Evolutionary conservation across 768 basidiomycete genomes (phyloP).

Genomic region (Candolleomyces eurysporus): DNA sequence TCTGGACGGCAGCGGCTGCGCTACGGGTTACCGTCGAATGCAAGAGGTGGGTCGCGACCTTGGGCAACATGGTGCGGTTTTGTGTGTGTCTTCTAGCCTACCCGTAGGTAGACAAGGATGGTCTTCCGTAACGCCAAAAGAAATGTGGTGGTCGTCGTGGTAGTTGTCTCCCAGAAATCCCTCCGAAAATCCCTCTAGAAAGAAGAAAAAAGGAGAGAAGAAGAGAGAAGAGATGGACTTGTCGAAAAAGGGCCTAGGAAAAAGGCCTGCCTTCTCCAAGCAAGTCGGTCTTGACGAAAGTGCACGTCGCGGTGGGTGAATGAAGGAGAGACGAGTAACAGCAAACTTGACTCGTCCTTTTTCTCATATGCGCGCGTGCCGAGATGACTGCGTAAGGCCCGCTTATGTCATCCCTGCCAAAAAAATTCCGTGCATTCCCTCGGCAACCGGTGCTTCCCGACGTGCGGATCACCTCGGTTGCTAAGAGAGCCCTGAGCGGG

Average conservation of each 20-base stretch:
- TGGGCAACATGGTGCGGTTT: constrained; percentile 62
- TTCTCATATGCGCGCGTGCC: not conserved
- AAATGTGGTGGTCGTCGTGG: not conserved
- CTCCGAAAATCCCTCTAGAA: too few relatives aligned
- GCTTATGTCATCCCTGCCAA: too few relatives aligned
- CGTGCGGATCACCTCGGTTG: not conserved
- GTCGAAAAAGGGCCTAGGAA: not conserved
- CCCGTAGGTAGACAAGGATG: not conserved
- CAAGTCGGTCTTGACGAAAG: too few relatives aligned
- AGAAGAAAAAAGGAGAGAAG: too few relatives aligned
- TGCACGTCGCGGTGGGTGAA: not conserved
- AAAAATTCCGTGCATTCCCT: too few relatives aligned
- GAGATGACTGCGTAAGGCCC: not conserved
- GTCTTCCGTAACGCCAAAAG: not conserved
- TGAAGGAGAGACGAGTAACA: not conserved
- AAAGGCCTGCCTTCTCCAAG: not conserved
- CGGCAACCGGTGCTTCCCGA: not conserved
- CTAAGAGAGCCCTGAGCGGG: not conserved
- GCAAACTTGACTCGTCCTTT: not conserved
- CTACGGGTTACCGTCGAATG: constrained; percentile 69
- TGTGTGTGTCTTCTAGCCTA: not conserved
- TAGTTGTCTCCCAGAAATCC: not conserved
- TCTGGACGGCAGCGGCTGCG: constrained; percentile 72
- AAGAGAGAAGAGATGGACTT: too few relatives aligned
- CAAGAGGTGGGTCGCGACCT: constrained; percentile 76